These are phyloP conservation scores for Phanerochaete sordida DNA, from an alignment of 768 basidiomycete genomes.

Conservation along the genomic window DNA sequence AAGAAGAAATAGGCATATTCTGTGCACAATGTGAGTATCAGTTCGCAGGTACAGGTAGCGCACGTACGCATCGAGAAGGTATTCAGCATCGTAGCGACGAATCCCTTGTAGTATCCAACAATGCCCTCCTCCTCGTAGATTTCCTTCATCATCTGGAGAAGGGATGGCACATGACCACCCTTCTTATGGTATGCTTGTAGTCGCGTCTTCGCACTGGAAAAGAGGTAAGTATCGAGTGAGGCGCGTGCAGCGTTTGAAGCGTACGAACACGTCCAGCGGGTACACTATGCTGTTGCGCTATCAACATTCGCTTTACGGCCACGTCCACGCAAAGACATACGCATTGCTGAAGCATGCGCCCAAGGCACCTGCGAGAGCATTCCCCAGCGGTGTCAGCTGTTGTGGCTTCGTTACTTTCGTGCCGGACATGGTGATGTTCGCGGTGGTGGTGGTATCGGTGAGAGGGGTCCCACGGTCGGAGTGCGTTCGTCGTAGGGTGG, in stretches of 20 bases:
- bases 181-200: constrained; percentile 72
- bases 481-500: neutral
- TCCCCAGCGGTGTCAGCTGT: constrained; percentile 79
- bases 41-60: neutral
- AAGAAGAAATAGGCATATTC: constrained; percentile 99
- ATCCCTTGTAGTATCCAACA: constrained; percentile 83
- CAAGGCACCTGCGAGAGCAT: constrained; percentile 89
- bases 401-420: constrained; percentile 41
- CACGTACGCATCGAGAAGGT: constrained; percentile 96
- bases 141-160: constrained; percentile 59
- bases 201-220: constrained; percentile 83
- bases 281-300: constrained; percentile 69
- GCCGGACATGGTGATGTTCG: neutral
- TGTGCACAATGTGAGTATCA: constrained; percentile 26
- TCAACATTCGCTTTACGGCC: neutral
- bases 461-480: neutral
- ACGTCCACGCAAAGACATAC: constrained; percentile 43
- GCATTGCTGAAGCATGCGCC: constrained; percentile 93
- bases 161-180: neutral
- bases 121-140: constrained; percentile 83
- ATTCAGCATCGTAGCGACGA: constrained; percentile 95
- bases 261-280: constrained; percentile 86
- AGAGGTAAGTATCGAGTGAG: constrained; percentile 6
- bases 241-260: neutral
- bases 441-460: neutral